Base-by-base conservation (phyloP, 495 filamentous ascomycete genomes). In the Lasiosphaeris hirsuta region DNA sequence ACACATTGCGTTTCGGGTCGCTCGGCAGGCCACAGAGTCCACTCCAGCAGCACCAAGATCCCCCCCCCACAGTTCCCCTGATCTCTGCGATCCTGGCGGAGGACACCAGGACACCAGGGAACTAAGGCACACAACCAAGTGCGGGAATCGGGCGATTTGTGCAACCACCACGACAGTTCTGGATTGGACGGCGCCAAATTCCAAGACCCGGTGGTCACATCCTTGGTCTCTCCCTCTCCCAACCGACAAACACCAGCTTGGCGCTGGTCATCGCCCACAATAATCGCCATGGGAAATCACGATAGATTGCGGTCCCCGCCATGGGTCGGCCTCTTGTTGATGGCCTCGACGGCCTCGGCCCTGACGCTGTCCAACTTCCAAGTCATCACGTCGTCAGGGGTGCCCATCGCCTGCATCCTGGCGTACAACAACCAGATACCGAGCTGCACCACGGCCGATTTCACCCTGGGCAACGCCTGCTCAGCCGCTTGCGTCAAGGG, bases 291-390 rank as follows among this genome's bases (percentile, higher is more conserved):
- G 71, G 46, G 55, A 34, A 49, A 45, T 50, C 61, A 51, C 63
- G 62, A 54, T 63, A 63, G 54, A 59, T 63, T 51, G 45, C 59
- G 52, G 37, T 54, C 65, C 6, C 48, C 56, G 30, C 57, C 41
- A 53, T 63, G 68, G 52, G 39, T 46, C 13, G 43, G 58, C 42
- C 40, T 74, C 3, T 51, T 74, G 30, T 52, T 59, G 23, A 52
- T 73, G 57, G 67, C 65, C 54, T 68, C 75, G 44, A 69, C 65
- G 18, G 54, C 68, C 47, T 71, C 72, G 37, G 72, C 73, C 38
- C 60, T 78, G 30, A 69, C 68, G 17, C 54, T 78, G 38, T 66
- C 68, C 57, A 60, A 68, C 40, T 73, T 76, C 49, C 69, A 75
- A 36, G 37, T 63, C 54, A 71, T 78, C 56, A 69, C 66, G 10